These are phyloP conservation scores for Epichloe baconii DNA, from an alignment of 2,329 filamentous ascomycete species.

Conservation along the genomic window DNA sequence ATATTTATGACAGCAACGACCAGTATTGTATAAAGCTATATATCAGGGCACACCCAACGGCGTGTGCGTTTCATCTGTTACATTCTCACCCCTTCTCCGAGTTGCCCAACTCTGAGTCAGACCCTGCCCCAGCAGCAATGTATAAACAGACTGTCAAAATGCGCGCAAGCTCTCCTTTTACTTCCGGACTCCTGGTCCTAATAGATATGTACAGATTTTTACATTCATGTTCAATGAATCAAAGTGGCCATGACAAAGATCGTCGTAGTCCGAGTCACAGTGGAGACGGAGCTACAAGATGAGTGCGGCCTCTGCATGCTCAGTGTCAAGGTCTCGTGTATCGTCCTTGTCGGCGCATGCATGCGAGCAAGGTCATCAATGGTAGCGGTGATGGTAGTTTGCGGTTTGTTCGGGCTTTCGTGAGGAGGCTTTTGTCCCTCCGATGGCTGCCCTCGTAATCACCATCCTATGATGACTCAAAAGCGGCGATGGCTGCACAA, in stretches of 20 bases:
- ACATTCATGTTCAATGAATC: slow-evolving; percentile 9
- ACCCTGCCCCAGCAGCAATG: background rate
- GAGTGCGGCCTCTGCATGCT: background rate
- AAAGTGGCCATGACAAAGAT: slow-evolving; percentile 8
- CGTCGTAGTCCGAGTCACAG: slow-evolving; percentile 11
- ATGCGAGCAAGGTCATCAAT: background rate
- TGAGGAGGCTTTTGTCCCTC: background rate
- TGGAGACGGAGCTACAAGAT: slow-evolving; percentile 7
- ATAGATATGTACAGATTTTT: slow-evolving; percentile 10
- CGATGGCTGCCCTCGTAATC: slow-evolving; percentile 2
- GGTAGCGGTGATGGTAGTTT: background rate
- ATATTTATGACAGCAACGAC: background rate
- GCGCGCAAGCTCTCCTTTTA: background rate
- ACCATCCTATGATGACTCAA: slow-evolving; percentile 19
- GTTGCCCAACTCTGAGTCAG: background rate
- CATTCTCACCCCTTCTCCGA: background rate
- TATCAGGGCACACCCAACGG: background rate
- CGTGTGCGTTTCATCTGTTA: background rate
- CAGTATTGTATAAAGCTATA: slow-evolving; percentile 2
- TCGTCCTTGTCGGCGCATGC: background rate
- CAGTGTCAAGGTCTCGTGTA: background rate
- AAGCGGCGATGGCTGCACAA: slow-evolving; percentile 46
- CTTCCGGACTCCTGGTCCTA: background rate
- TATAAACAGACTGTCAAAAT: slow-evolving; percentile 2
- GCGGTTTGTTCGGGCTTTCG: background rate